Base-by-base conservation (phyloP, 257 asterid genomes). In the Rubia yunnanensis region DNA sequence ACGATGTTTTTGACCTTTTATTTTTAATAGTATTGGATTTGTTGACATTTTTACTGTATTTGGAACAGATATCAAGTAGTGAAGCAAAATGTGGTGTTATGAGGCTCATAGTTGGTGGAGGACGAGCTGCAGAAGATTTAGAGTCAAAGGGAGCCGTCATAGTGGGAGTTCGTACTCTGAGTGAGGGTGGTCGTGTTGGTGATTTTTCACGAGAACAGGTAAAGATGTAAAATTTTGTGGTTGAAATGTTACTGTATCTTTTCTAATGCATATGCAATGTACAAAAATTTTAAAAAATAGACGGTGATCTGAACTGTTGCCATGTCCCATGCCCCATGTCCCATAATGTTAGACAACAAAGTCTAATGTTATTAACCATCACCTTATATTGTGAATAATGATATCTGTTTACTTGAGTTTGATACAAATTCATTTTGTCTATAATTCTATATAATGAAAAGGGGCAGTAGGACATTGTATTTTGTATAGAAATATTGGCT, bases 171-270 rank as follows among this genome's bases (percentile, higher is more conserved):
- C 89, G 99, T 69, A 90, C 99, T 58, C 85, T 94, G 69, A 90
- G 99, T 73, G 99, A 94, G 84, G 95, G 98, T 66, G 99, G 99
- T 49, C 98, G 99, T 52, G 96, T 94, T 60, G 99, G 99, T 36
- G 82, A 72, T 76, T 94, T 90, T 78, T 81, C 99, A 14, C 86
- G 99, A 67, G 99, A 94, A 75, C 99, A 94, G 99, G 99, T 90
- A 74, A 79, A 63, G 26, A 10, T 66, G 63, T 69, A 71, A 34
- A 53, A 31, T 66, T 55, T 65, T 44, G 44, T 38, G 27, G 26
- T 57, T 69, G 54, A 35, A 63, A 7, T 70, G 35, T 5, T 36
- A 41, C 18, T 9, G 26, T 62, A 26, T 10, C 17, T 54, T 66
- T 14, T 14, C 11, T 55, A 20, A 24, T 28, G 56, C 17, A 9